Base-by-base conservation (phyloP, 352 stramenopile genomes). In the Phytophthora brassicae region DNA sequence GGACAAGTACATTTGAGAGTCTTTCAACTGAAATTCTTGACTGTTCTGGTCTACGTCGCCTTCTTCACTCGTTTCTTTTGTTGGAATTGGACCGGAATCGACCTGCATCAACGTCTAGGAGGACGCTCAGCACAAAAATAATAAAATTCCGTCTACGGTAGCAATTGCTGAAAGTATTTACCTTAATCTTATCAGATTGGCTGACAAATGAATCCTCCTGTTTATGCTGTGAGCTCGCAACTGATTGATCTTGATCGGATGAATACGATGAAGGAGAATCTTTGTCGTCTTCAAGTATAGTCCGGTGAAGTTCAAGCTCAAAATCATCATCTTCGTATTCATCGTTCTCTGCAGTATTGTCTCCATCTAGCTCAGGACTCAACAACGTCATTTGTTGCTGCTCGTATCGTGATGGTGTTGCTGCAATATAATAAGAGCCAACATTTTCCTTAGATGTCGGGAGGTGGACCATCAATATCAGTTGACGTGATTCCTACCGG, bases 271-370 rank as follows among this genome's bases (percentile, higher is more conserved):
- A 55, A 16, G 23, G 31, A 24, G 12, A n/a, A 5, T 39, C 22
- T 14, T 47, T 33, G 23, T 60, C 46, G 28, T 51, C 31, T 38
- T 65, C 62, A 19, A 62, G 56, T 2, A 66, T 81, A 2, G 81
- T 83, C 43, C 84, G 75, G 20, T n/a, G n/a, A n/a, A n/a, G n/a
- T n/a, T 88, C 81, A 4, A 90, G 48, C 39, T 89, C 77, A 26
- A 92, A 89, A 0, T 72, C 77, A n/a, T 88, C 78, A 26, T 88
- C 73, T 12, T 24, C 78, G 35, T 88, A 89, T 14, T 86, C 71
- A 42, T 75, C 57, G 45, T 71, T 74, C 28, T 74, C 58, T 7
- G 57, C 58, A 11, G 43, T 45, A 33, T 62, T 68, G n/a, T 60
- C 64, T 9, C 66, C 57, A 6, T 64, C 62, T 31, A 59, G 43